A percentile compares a stretch with the other conserved stretches of the same genome.
phyloP scores from a whole-genome alignment of 2,329 filamentous ascomycete species.

The Beauveria brongniartii region DNA sequence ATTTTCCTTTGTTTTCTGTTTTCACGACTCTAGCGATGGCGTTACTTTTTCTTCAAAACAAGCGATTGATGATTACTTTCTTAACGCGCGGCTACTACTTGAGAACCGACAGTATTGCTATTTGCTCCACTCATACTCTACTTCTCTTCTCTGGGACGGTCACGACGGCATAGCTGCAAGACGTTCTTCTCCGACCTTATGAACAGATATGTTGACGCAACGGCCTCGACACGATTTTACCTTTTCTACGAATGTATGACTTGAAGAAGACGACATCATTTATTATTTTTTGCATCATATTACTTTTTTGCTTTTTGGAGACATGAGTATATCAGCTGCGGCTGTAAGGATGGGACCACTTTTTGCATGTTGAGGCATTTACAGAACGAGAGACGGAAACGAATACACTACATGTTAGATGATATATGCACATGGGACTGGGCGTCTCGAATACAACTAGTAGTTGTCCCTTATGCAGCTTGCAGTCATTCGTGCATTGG shows the following conservation, averaged over 20 bases:
- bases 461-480: not conserved
- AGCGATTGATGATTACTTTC: conserved; percentile 8
- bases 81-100: conserved; percentile 7
- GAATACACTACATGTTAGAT: conserved; percentile 9
- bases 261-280: conserved; percentile 26
- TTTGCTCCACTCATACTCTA: conserved; percentile 23
- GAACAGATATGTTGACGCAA: conserved; percentile 25
- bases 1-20: conserved; percentile 18
- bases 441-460: not conserved
- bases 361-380: conserved; percentile 8
- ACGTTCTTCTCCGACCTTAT: conserved; percentile 22
- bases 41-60: conserved; percentile 5
- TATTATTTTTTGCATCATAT: conserved; percentile 9
- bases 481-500: not conserved
- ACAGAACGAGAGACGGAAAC: conserved; percentile 4
- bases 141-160: conserved; percentile 24
- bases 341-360: conserved; percentile 2
- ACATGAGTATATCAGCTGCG: not conserved
- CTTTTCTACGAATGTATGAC: conserved; percentile 33
- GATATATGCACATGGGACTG: not conserved
- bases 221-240: conserved; percentile 28
- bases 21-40: conserved; percentile 17
- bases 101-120: conserved; percentile 16
- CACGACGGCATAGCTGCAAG: conserved; percentile 23
- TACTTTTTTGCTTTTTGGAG: conserved; percentile 20